These are phyloP conservation scores for Trypanosoma scelopori DNA, from an alignment of 208 protist species.

Conservation along the genomic window DNA sequence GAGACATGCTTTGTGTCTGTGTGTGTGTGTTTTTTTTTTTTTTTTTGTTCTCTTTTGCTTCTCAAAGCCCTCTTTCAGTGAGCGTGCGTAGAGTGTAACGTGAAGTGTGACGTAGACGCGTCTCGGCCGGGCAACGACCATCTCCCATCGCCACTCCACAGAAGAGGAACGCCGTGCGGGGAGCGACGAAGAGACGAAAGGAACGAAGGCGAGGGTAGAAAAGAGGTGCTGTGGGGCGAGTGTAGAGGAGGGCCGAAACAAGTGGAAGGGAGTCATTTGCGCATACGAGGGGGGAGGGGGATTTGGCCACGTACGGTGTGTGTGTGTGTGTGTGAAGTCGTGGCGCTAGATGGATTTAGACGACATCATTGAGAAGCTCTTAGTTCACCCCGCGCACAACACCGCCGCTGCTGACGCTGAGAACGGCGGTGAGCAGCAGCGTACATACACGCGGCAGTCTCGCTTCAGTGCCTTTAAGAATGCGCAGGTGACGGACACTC, in stretches of 20 bases:
- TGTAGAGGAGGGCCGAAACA: not conserved
- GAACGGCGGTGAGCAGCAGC: conserved; percentile 7
- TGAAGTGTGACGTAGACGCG: not conserved
- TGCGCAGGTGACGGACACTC: conserved; percentile 3
- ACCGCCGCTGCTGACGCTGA: conserved; percentile 26
- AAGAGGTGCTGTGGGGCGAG: too few species aligned
- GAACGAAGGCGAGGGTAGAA: not conserved
- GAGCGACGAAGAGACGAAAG: not conserved
- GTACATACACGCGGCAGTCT: conserved; percentile 46
- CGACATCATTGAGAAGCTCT: conserved; percentile 60
- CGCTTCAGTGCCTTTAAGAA: conserved; percentile 40
- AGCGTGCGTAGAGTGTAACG: too few species aligned
- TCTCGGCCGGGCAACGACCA: too few species aligned
- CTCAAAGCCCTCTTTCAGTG: too few species aligned
- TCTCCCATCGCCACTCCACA: not conserved
- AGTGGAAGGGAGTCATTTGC: not conserved
- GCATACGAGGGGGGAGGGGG: not conserved
- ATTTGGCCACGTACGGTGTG: too few species aligned
- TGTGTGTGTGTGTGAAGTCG: too few species aligned
- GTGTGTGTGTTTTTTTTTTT: too few species aligned
- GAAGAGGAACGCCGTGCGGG: not conserved
- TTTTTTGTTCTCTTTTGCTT: not conserved
- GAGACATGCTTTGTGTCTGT: too few species aligned
- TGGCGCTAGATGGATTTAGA: conserved; percentile 28
- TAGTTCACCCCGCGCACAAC: conserved; percentile 69